These are phyloP conservation scores for Globisporangium viniferum DNA, from an alignment of 352 stramenopile species.

Conservation along the genomic window DNA sequence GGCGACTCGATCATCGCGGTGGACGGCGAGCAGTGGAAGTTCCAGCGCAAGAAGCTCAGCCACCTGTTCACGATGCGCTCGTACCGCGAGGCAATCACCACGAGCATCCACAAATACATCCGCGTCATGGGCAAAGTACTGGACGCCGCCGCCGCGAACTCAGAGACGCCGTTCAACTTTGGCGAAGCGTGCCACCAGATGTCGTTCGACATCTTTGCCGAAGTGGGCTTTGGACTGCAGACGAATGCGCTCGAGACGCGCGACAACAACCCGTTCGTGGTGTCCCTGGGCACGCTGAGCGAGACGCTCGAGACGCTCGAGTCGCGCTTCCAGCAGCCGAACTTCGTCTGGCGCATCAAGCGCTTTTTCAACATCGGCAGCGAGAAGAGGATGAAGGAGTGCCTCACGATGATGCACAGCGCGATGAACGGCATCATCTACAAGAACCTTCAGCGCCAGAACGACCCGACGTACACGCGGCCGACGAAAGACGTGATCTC, in stretches of 20 bases:
- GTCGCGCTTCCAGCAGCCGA: conserved; percentile 32
- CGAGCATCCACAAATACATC: conserved; percentile 40
- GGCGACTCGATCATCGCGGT: conserved; percentile 55
- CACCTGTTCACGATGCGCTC: conserved; percentile 71
- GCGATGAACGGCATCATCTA: conserved; percentile 50
- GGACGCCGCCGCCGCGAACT: conserved; percentile 1
- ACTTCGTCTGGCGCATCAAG: conserved; percentile 37
- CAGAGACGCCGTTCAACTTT: conserved; percentile 9
- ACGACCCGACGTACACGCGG: not conserved
- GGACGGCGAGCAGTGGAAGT: conserved; percentile 44
- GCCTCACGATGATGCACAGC: conserved; percentile 35
- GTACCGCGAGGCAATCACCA: conserved; percentile 33
- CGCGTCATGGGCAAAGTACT: conserved; percentile 27
- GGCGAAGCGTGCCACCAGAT: conserved; percentile 42
- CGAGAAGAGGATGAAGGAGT: conserved; percentile 37
- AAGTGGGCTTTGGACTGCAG: conserved; percentile 46
- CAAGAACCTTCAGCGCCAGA: conserved; percentile 36
- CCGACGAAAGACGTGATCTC: conserved; percentile 26
- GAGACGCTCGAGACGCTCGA: conserved; percentile 5
- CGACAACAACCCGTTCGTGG: conserved; percentile 42
- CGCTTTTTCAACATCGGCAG: conserved; percentile 33
- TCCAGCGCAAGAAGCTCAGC: conserved; percentile 69
- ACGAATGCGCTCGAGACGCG: conserved; percentile 37
- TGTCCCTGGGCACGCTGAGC: not conserved
- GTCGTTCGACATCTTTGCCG: conserved; percentile 49